Conservation (phyloP, 768 basidiomycete genomes). For the Boletus patriciae region DNA sequence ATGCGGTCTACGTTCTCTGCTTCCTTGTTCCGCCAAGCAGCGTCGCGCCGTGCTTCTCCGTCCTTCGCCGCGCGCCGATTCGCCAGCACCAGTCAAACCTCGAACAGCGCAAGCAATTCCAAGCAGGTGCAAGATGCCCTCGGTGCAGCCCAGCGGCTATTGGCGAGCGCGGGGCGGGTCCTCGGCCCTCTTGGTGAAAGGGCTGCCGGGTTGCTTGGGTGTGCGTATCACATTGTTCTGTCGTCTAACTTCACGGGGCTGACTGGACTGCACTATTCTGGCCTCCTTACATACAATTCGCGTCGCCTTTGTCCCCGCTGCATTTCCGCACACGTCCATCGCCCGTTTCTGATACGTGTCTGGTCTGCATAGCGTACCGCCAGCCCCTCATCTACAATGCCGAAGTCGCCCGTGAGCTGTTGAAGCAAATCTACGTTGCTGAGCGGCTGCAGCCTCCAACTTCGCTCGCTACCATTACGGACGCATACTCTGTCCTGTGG, state of each 20-base stretch:
- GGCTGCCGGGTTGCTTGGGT: constrained; percentile 56
- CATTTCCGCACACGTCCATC: neutral
- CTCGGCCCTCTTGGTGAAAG: constrained; percentile 53
- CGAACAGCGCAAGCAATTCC: constrained; percentile 46
- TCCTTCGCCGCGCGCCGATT: constrained; percentile 37
- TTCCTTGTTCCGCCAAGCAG: constrained; percentile 24
- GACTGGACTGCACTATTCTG: neutral
- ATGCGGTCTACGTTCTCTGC: constrained; percentile 31
- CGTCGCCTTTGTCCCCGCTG: neutral
- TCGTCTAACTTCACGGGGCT: neutral
- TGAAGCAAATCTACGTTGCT: constrained; percentile 70
- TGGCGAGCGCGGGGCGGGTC: constrained; percentile 49
- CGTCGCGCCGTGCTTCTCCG: constrained; percentile 15
- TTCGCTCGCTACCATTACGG: constrained; percentile 49
- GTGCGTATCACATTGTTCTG: constrained; percentile 34
- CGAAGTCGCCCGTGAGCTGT: constrained; percentile 69
- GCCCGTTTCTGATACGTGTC: neutral
- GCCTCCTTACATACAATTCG: neutral
- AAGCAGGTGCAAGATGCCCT: constrained; percentile 74
- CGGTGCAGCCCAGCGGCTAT: constrained; percentile 55
- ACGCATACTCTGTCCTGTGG: constrained; percentile 67
- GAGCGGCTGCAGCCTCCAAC: constrained; percentile 66
- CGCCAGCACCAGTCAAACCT: constrained; percentile 33
- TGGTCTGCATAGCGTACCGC: constrained; percentile 55
- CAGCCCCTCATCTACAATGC: constrained; percentile 80